Conservation (phyloP, 2,329 filamentous ascomycete species). For the Colletotrichum sp. region DNA sequence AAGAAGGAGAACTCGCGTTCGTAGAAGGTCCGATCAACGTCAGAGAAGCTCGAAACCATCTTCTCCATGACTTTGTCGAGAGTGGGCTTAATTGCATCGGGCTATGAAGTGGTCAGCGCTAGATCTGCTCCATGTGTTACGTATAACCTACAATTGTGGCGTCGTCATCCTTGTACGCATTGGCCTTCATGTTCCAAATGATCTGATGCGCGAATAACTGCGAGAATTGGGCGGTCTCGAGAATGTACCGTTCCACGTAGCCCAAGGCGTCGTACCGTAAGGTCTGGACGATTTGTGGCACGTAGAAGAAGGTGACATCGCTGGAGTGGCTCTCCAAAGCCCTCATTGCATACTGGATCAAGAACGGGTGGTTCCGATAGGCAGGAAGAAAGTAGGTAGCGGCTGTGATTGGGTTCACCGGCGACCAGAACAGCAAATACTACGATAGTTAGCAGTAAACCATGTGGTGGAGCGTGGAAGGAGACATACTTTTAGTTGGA, state of each 20-base stretch:
- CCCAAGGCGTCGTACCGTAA: slow-evolving; percentile 91
- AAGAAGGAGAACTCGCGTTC: slow-evolving; percentile 98
- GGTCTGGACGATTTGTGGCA: slow-evolving; percentile 96
- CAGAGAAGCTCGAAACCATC: slow-evolving; percentile 82
- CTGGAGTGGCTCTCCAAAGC: slow-evolving; percentile 92
- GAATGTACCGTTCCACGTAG: slow-evolving; percentile 94
- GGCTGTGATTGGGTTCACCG: slow-evolving; percentile 91
- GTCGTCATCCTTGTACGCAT: slow-evolving; percentile 97
- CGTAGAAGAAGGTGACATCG: slow-evolving; percentile 99
- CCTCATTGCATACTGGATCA: slow-evolving; percentile 96
- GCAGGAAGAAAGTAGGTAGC: slow-evolving; percentile 92
- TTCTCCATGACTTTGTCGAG: slow-evolving; percentile 88
- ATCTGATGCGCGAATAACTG: slow-evolving; percentile 98
- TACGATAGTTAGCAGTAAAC: slow-evolving; percentile 41
- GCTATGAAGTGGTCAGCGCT: slow-evolving; percentile 49
- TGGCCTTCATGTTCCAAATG: slow-evolving; percentile 99
- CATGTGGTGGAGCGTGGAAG: not conserved
- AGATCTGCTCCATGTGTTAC: not conserved
- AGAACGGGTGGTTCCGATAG: slow-evolving; percentile 89
- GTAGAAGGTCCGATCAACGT: slow-evolving; percentile 83
- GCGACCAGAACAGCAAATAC: slow-evolving; percentile 92
- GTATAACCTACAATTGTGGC: slow-evolving; percentile 72
- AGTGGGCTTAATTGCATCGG: slow-evolving; percentile 91
- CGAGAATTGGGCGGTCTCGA: slow-evolving; percentile 97
- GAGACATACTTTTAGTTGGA: slow-evolving; percentile 76